phyloP scores from a whole-genome alignment of 2,329 filamentous ascomycete species.

The Bipolaris oryzae region DNA sequence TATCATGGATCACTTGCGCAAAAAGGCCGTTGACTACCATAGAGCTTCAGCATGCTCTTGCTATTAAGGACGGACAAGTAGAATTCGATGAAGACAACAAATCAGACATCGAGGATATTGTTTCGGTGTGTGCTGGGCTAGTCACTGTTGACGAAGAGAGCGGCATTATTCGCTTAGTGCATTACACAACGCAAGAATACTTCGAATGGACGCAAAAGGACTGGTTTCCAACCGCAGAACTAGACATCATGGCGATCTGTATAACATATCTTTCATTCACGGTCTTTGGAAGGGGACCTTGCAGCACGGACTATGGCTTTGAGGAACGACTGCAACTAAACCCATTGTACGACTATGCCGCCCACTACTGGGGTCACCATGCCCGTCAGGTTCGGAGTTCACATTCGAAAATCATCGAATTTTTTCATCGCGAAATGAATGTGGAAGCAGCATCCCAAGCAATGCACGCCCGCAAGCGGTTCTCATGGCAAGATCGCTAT shows the following conservation, averaged over 20 bases:
- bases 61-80: conserved; percentile 7
- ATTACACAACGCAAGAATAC: conserved; percentile 35
- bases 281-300: conserved; percentile 22
- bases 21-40: conserved; percentile 20
- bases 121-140: conserved; percentile 28
- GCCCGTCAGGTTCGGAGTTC: neutral
- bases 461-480: neutral
- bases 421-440: too few relatives aligned
- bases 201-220: conserved; percentile 24
- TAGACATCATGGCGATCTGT: conserved; percentile 26
- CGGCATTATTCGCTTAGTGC: conserved; percentile 33
- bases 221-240: conserved; percentile 6
- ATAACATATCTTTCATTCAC: conserved; percentile 40
- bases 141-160: conserved; percentile 31
- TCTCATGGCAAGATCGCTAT: neutral
- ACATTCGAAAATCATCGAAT: too few relatives aligned
- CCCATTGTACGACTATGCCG: conserved; percentile 38
- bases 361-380: conserved; percentile 34
- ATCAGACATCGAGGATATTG: conserved; percentile 16
- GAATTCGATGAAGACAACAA: conserved; percentile 18
- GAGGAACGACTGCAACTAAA: conserved; percentile 20
- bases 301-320: conserved; percentile 19
- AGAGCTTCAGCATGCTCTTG: conserved; percentile 24
- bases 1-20: conserved; percentile 24
- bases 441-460: too few relatives aligned